A percentile compares a stretch with the other conserved stretches of the same genome.
Conservation (phyloP, 78 protist genomes). For the Monocercomonoides exilis region DNA sequence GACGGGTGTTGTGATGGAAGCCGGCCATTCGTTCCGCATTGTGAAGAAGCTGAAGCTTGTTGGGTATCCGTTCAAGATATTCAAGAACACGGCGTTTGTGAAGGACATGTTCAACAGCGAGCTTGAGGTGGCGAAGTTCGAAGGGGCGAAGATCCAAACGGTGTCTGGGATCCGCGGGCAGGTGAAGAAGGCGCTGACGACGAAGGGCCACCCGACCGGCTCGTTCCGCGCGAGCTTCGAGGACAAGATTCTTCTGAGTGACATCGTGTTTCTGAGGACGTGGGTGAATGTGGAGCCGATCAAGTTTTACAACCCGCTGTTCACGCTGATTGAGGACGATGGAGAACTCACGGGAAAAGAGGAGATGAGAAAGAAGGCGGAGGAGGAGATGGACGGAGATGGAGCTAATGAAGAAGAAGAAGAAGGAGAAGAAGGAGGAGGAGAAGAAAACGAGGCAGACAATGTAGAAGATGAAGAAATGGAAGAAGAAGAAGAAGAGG, state of each 20-base stretch:
- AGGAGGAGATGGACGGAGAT: no score
- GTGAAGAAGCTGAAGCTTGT: slow-evolving; percentile 93
- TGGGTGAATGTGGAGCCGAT: slow-evolving; percentile 82
- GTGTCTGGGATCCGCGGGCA: slow-evolving; percentile 94
- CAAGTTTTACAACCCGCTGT: slow-evolving; percentile 84
- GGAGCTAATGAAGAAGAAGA: no score
- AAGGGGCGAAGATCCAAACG: slow-evolving; percentile 92
- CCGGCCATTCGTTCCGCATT: slow-evolving; percentile 52
- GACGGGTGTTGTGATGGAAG: slow-evolving; percentile 83
- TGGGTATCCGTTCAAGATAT: slow-evolving; percentile 77
- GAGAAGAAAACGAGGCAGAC: no score
- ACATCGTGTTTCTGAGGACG: slow-evolving; percentile 81
- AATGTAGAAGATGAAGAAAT: no score
- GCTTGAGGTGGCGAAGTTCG: slow-evolving; percentile 85
- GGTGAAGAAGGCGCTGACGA: slow-evolving; percentile 72
- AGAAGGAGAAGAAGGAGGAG: no score
- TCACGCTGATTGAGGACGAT: slow-evolving; percentile 39
- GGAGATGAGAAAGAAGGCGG: neutral
- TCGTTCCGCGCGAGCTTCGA: slow-evolving; percentile 93
- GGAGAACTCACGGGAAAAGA: neutral
- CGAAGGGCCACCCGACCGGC: slow-evolving; percentile 60
- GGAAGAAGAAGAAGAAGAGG: no score
- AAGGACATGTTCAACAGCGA: slow-evolving; percentile 58
- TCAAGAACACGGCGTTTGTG: slow-evolving; percentile 89
- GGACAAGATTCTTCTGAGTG: slow-evolving; percentile 74